Conservation (phyloP, 148 eudicot genomes). For the Spergularia bocconei region DNA sequence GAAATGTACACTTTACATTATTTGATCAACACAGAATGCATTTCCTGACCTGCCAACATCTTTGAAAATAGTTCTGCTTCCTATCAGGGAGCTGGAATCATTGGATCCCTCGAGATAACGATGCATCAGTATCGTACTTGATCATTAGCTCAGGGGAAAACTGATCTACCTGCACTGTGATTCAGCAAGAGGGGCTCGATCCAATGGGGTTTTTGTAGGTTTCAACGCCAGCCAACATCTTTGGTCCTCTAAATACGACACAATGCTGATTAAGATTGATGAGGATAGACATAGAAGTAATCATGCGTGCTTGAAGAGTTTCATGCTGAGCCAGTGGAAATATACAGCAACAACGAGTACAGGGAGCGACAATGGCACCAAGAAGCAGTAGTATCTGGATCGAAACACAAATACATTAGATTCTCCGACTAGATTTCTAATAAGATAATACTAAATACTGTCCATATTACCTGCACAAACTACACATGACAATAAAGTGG, state of each 20-base stretch:
- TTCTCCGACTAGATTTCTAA: too few relatives aligned
- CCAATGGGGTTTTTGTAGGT: background rate
- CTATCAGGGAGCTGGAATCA: background rate
- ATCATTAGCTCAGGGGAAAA: background rate
- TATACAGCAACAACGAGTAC: slow-evolving; percentile 67
- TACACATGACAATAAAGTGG: too few relatives aligned
- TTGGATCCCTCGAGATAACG: background rate
- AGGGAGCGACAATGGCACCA: slow-evolving; percentile 78
- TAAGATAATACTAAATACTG: too few relatives aligned
- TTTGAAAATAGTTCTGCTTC: background rate
- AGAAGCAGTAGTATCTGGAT: slow-evolving; percentile 78
- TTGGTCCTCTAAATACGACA: background rate
- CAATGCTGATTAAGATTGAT: background rate
- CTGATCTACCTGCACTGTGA: background rate
- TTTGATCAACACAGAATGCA: too few relatives aligned
- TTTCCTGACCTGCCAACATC: background rate
- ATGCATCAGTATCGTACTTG: background rate
- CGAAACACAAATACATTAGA: slow-evolving; percentile 7
- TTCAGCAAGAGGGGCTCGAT: too few relatives aligned
- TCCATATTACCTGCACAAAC: too few relatives aligned
- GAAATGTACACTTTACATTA: background rate
- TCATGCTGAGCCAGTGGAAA: slow-evolving; percentile 95
- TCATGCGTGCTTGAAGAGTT: slow-evolving; percentile 88
- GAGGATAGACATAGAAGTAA: background rate
- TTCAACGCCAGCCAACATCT: background rate